These are phyloP conservation scores for Starmera caribaea DNA, from an alignment of 805 yeast species.

Conservation along the genomic window DNA sequence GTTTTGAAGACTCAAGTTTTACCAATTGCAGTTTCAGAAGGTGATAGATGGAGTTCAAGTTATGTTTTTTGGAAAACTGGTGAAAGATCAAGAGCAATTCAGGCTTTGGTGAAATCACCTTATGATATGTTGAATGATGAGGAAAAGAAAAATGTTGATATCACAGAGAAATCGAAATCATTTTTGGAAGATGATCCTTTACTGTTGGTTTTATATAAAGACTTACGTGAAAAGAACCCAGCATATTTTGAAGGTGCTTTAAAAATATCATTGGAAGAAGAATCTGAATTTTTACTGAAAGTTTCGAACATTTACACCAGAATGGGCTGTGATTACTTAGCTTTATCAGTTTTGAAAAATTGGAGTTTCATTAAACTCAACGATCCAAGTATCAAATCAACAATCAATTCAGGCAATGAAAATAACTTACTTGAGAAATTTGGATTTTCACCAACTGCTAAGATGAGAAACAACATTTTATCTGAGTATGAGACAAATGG, in stretches of 20 bases:
- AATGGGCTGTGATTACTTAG: slow-evolving; percentile 87
- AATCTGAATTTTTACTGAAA: slow-evolving; percentile 51
- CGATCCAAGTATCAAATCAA: slow-evolving; percentile 8
- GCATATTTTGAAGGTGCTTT: slow-evolving; percentile 41
- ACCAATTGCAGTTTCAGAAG: slow-evolving; percentile 46
- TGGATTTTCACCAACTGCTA: slow-evolving; percentile 16
- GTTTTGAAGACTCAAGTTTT: slow-evolving; percentile 42
- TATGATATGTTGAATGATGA: slow-evolving; percentile 24
- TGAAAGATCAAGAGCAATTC: slow-evolving; percentile 42
- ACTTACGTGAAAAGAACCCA: slow-evolving; percentile 43
- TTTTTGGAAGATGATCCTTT: slow-evolving; percentile 77
- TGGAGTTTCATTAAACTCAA: slow-evolving; percentile 51
- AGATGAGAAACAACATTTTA: slow-evolving; percentile 13
- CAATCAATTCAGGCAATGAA: not conserved
- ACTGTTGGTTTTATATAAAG: slow-evolving; percentile 52
- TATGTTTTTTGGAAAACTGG: slow-evolving; percentile 68
- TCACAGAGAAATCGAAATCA: slow-evolving; percentile 23
- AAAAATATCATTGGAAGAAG: slow-evolving; percentile 32
- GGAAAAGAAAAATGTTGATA: slow-evolving; percentile 12
- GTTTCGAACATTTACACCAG: slow-evolving; percentile 61
- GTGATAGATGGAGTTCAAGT: slow-evolving; percentile 74
- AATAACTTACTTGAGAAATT: slow-evolving; percentile 10
- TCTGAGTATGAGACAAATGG: slow-evolving; percentile 2
- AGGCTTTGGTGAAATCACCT: slow-evolving; percentile 55
- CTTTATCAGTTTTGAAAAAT: slow-evolving; percentile 47